Evolutionary conservation across 2,329 filamentous ascomycete species (phyloP), one percentile per base, ranked within the genome.

Genomic region (Torrubiella hemipterigena): DNA sequence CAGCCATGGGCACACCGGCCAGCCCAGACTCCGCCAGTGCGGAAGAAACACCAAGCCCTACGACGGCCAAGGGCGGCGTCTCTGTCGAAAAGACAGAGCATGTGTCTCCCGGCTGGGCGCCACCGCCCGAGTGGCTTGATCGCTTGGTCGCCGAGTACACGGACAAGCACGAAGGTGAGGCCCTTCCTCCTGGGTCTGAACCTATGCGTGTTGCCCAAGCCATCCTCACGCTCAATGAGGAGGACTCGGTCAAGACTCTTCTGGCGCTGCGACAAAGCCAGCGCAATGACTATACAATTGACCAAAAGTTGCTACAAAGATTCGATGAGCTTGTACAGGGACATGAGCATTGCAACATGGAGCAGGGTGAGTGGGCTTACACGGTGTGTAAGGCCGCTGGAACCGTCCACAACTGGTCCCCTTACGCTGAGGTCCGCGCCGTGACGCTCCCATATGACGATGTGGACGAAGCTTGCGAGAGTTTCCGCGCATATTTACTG

Each of bases 401-500:
- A 21, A 49, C 37, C 15, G 35, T 23, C 17, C 16, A 34, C 24
- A 37, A 37, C 19, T 38, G 36, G 36, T 43, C 43, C 8, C 44
- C 42, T 6, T 50, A 49, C 30, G 41, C 47, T 1, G 47, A 49
- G 31, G 47, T 50, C 11, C 42, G 47, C 15, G 42, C 47, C 17
- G 40, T 49, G 6, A 42, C 45, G 2, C 32, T 42, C 6, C 47
- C 48, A 0, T 46, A 43, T 18, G 49, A 50, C 36, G 47, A 52
- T 23, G 36, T 39, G 1, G 34, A 46, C 6, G 43, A 44, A 17
- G 34, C 48, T 4, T 47, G 42, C 33, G 49, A 50, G 36, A 49
- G 41, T 28, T 38, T 50, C 23, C 40, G 47, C 4, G 44, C 48
- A 3, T 48, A 49, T 24, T 12, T 48, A 10, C 30, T 50, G 4